Base-by-base conservation (phyloP, 176 grass and related monocot species). In the Dactylis glomerata region DNA sequence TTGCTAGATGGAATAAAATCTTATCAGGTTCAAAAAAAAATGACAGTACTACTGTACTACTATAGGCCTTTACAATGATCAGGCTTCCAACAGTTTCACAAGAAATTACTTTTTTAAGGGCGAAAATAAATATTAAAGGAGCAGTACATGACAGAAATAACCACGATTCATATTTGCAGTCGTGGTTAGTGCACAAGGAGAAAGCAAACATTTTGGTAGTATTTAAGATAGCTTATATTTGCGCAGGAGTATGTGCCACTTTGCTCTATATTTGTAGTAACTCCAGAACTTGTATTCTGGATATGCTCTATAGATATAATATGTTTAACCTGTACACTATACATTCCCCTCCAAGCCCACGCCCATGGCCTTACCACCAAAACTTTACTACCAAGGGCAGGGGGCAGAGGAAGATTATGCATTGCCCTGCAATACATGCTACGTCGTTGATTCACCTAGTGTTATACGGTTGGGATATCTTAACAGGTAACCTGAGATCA, bases 281-380 rank as follows among this genome's bases (percentile, higher is more conserved):
- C 40, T 64, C 65, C n/a, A 63, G 14, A 49, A 75, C 57, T 75
- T 42, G 52, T 62, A 52, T 69, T 20, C 50, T 77, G 23, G 72
- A 57, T n/a, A 54, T 47, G 68, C 26, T 26, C 71, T 82, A 82
- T 10, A 59, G 27, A 30, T 61, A 61, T 59, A 63, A 86, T 23
- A 78, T 17, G 34, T 14, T 46, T 90, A 72, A 63, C 28, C 63
- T 86, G 52, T 86, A 90, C 83, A 90, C 88, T 83, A 62, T 75
- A 87, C 84, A 87, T 36, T 24, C 11, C 42, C 79, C 63, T 68
- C 68, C 56, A 28, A 19, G 20, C 34, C 11, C 34, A 81, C 13
- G 64, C 64, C 46, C 55, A 66, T 64, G 78, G 41, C 19, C 51
- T 54, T 71, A 5, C 83, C 33, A 78, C 54, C 42, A 63, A 82